Conservation (phyloP, 768 basidiomycete species). For the Mycena chlorophos region DNA sequence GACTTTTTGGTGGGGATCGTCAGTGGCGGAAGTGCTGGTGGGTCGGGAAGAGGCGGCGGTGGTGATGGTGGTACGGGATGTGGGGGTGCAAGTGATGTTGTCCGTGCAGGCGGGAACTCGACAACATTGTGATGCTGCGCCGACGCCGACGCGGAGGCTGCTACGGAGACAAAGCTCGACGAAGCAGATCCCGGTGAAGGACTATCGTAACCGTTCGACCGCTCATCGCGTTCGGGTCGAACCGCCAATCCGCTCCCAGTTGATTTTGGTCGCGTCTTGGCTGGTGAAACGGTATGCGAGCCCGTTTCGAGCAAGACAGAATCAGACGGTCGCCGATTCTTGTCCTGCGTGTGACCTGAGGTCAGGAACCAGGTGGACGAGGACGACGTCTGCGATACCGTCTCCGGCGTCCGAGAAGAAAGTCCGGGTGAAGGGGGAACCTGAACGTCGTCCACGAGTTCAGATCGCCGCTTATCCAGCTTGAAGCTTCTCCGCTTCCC, state of each 20-base stretch:
- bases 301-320: slow-evolving; percentile 9
- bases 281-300: slow-evolving; percentile 10
- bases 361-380: slow-evolving; percentile 22
- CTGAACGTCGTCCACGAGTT: slow-evolving; percentile 16
- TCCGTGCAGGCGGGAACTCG: slow-evolving; percentile 27
- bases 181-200: slow-evolving; percentile 25
- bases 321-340: slow-evolving; percentile 29
- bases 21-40: slow-evolving; percentile 3
- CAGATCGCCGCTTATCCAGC: slow-evolving; percentile 32
- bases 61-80: slow-evolving; percentile 19
- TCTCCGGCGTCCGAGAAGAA: slow-evolving; percentile 11
- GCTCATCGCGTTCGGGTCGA: slow-evolving; percentile 20
- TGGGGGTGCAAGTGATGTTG: slow-evolving; percentile 27
- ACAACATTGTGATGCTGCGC: slow-evolving; percentile 7
- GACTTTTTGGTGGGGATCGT: slow-evolving; percentile 17
- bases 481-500: slow-evolving; percentile 51
- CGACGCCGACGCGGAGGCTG: background rate
- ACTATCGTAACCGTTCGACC: slow-evolving; percentile 28
- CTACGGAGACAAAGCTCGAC: background rate
- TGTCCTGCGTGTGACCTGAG: slow-evolving; percentile 18
- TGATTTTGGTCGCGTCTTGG: slow-evolving; percentile 21
- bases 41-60: slow-evolving; percentile 16
- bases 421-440: slow-evolving; percentile 16
- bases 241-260: slow-evolving; percentile 17
- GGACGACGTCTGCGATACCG: slow-evolving; percentile 18